Evolutionary conservation across 2,329 filamentous ascomycete genomes (phyloP).

Genomic region (Bisporella sp.): DNA sequence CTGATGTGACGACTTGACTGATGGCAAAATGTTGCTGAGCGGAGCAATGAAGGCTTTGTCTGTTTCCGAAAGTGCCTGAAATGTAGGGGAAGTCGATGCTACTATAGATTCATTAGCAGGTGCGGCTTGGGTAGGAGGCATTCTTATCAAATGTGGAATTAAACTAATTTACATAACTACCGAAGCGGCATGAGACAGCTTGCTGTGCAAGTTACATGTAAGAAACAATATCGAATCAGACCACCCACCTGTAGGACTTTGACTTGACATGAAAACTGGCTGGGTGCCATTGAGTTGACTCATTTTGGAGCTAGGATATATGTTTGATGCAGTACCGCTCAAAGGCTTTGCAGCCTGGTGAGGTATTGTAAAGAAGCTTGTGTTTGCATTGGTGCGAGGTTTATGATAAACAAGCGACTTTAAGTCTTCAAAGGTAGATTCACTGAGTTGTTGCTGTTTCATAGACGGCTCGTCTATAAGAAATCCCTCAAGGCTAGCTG

Average conservation of each 20-base stretch:
- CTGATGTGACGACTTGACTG: too few relatives aligned
- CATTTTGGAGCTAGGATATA: too few relatives aligned
- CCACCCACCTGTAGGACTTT: too few relatives aligned
- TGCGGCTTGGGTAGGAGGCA: background rate
- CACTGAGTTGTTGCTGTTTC: background rate
- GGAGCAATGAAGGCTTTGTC: background rate
- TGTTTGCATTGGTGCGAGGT: background rate
- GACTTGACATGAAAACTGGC: too few relatives aligned
- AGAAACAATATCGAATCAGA: too few relatives aligned
- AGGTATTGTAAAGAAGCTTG: too few relatives aligned
- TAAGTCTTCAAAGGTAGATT: background rate
- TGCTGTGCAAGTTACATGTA: too few relatives aligned
- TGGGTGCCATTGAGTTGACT: too few relatives aligned
- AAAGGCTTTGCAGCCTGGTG: too few relatives aligned
- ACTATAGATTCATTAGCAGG: background rate
- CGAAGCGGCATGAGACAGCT: too few relatives aligned
- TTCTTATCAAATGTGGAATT: background rate
- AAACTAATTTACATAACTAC: too few relatives aligned
- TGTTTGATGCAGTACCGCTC: too few relatives aligned
- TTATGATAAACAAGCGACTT: background rate
- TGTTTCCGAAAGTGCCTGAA: background rate
- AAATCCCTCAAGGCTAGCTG: background rate
- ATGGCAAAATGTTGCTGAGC: background rate
- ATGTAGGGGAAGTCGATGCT: background rate
- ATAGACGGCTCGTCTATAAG: background rate